These are phyloP conservation scores for Aureobasidium sp. DNA, from an alignment of 2,329 filamentous ascomycete species.

Conservation along the genomic window DNA sequence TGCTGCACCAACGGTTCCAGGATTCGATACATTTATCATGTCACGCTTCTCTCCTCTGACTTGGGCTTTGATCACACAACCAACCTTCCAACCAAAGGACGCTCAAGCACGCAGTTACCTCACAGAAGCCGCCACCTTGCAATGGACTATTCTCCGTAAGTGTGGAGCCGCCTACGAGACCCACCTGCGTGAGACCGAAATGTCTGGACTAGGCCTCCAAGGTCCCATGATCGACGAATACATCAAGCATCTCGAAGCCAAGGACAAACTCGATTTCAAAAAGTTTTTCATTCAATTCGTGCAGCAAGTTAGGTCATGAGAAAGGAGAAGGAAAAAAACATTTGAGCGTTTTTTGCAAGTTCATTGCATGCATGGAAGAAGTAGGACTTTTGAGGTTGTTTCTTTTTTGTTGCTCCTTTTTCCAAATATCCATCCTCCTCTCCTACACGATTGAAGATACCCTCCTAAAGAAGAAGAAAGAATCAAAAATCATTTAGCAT, in stretches of 20 bases:
- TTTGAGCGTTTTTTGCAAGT: neutral
- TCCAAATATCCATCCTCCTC: neutral
- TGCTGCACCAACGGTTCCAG: constrained; percentile 55
- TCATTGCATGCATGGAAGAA: neutral
- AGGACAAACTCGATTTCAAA: constrained; percentile 35
- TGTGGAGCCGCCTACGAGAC: constrained; percentile 73
- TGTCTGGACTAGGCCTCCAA: constrained; percentile 56
- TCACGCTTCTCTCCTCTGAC: constrained; percentile 79
- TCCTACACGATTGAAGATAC: neutral
- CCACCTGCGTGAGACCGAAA: constrained; percentile 54
- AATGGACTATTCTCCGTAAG: constrained; percentile 85
- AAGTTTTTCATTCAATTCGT: constrained; percentile 38
- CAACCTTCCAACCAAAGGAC: constrained; percentile 74
- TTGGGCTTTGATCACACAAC: constrained; percentile 78
- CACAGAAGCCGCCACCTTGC: constrained; percentile 74
- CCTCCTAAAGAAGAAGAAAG: neutral
- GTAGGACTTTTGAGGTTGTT: neutral
- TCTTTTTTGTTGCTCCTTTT: neutral
- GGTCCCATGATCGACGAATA: constrained; percentile 58
- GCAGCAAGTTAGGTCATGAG: constrained; percentile 20
- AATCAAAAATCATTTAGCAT: neutral
- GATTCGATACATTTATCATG: constrained; percentile 88
- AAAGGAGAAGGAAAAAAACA: neutral
- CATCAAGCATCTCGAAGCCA: constrained; percentile 43
- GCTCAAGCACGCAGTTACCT: constrained; percentile 84